Evolutionary conservation across 1,139 yeast genomes (phyloP).

Genomic region (Geotrichum carabidarum): DNA sequence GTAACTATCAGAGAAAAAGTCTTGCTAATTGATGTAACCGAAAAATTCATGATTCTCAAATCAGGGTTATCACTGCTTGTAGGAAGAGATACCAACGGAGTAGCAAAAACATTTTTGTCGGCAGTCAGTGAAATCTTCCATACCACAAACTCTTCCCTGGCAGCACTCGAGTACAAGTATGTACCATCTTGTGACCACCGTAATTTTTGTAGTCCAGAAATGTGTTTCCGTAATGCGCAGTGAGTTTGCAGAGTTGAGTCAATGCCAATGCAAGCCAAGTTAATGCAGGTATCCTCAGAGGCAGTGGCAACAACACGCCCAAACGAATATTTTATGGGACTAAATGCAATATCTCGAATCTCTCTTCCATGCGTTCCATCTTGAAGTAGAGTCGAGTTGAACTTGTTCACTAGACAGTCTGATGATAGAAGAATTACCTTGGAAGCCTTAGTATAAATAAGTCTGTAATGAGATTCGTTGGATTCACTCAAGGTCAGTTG

Average conservation of each 20-base stretch:
- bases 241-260: constrained; percentile 44
- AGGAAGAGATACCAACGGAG: constrained; percentile 34
- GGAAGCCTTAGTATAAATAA: constrained; percentile 53
- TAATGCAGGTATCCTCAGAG: constrained; percentile 81
- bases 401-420: constrained; percentile 26
- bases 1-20: constrained; percentile 54
- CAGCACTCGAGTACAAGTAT: constrained; percentile 67
- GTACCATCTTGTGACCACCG: constrained; percentile 51
- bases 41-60: constrained; percentile 72
- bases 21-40: constrained; percentile 9
- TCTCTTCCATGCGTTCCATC: constrained; percentile 90
- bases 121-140: constrained; percentile 53
- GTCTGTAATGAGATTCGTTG: constrained; percentile 33
- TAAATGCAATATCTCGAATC: constrained; percentile 38
- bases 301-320: constrained; percentile 54
- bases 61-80: constrained; percentile 58
- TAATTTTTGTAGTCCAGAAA: constrained; percentile 78
- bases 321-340: constrained; percentile 26
- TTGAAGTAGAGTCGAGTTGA: constrained; percentile 35
- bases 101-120: constrained; percentile 24
- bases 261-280: constrained; percentile 46
- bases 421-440: constrained; percentile 18
- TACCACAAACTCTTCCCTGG: constrained; percentile 78
- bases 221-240: constrained; percentile 73
- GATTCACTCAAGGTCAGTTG: constrained; percentile 38